phyloP scores from a whole-genome alignment of 805 yeast genomes.

The Jamesozyma piceae region DNA sequence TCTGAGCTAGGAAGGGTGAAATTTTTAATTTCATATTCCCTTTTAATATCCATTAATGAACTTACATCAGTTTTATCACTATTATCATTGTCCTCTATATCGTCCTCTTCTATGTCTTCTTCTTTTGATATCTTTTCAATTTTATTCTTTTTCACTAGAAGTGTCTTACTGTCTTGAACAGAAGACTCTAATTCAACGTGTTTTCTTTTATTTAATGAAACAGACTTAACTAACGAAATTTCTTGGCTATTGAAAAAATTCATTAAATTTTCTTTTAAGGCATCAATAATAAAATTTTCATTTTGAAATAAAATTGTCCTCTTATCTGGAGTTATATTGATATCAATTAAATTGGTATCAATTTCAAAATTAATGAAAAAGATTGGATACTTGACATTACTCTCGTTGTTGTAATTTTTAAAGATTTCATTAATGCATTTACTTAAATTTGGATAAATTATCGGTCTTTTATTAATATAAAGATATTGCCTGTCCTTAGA shows the following conservation, averaged over 20 bases:
- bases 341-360: slow-evolving; percentile 49
- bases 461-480: slow-evolving; percentile 71
- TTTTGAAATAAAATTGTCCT: slow-evolving; percentile 58
- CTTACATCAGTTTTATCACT: background rate
- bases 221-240: slow-evolving; percentile 2
- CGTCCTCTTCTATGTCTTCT: background rate
- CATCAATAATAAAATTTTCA: slow-evolving; percentile 52
- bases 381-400: slow-evolving; percentile 60
- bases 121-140: background rate
- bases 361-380: slow-evolving; percentile 52
- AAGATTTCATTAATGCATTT: slow-evolving; percentile 67
- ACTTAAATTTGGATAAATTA: slow-evolving; percentile 42
- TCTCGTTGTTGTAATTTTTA: slow-evolving; percentile 44
- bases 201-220: background rate
- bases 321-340: slow-evolving; percentile 91
- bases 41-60: background rate
- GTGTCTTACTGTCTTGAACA: too few relatives aligned
- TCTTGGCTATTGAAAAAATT: slow-evolving; percentile 35
- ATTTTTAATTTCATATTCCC: background rate
- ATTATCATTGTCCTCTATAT: background rate
- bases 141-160: background rate
- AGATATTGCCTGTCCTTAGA: slow-evolving; percentile 67
- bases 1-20: slow-evolving; percentile 1
- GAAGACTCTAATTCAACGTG: too few relatives aligned
- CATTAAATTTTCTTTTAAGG: slow-evolving; percentile 41